These are phyloP conservation scores for Rhizopogon vesiculosus DNA, from an alignment of 768 basidiomycete genomes.

Conservation along the genomic window DNA sequence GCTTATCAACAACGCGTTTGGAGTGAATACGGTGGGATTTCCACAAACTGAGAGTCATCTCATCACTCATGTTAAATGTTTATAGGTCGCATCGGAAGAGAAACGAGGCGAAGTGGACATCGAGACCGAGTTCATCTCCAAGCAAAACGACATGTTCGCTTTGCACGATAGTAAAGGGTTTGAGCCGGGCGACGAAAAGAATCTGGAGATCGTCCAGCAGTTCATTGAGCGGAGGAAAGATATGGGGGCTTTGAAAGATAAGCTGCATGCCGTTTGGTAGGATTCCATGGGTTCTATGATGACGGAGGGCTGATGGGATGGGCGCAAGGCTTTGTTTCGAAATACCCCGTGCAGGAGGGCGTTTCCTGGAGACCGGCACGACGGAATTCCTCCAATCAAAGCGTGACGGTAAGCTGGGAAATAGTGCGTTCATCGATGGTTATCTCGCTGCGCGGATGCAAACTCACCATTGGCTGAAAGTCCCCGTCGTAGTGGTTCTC, in stretches of 20 bases:
- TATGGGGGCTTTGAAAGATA: slow-evolving; percentile 1
- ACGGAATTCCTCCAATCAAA: background rate
- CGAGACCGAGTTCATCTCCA: slow-evolving; percentile 4
- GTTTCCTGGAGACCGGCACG: background rate
- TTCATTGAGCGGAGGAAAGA: slow-evolving; percentile 4
- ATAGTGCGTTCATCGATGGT: background rate
- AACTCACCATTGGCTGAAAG: background rate
- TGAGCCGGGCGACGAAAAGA: slow-evolving; percentile 7
- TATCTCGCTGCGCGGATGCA: background rate
- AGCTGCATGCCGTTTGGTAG: slow-evolving; percentile 11
- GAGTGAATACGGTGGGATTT: background rate
- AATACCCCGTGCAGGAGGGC: background rate
- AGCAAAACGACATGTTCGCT: slow-evolving; percentile 5
- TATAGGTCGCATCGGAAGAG: background rate
- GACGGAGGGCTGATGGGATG: background rate
- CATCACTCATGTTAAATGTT: background rate
- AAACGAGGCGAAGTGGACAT: slow-evolving; percentile 6
- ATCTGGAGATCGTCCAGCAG: background rate
- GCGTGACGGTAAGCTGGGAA: background rate
- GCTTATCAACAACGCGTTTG: background rate
- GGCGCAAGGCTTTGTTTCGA: background rate
- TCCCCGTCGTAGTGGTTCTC: slow-evolving; percentile 2
- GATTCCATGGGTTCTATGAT: background rate
- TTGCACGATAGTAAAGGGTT: slow-evolving; percentile 12
- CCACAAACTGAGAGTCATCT: background rate